Conservation (phyloP, 2,329 filamentous ascomycete genomes). For the Pseudopithomyces chartarum region DNA sequence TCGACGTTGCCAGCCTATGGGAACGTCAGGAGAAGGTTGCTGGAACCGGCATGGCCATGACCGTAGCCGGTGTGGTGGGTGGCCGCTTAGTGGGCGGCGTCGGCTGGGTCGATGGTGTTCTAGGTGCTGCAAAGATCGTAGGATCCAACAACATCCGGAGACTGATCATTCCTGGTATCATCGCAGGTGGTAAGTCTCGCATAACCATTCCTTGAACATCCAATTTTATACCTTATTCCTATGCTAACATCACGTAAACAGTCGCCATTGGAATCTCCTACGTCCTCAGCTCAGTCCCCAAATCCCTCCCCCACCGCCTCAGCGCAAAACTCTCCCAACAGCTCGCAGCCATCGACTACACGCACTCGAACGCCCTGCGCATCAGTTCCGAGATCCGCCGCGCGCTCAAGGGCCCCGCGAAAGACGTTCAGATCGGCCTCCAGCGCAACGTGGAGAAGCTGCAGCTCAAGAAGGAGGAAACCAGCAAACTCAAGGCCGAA, state of each 20-base stretch:
- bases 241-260: conserved; percentile 43
- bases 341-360: conserved; percentile 84
- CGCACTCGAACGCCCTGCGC: conserved; percentile 83
- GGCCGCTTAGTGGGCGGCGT: conserved; percentile 80
- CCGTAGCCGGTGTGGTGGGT: conserved; percentile 83
- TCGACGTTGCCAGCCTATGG: conserved; percentile 81
- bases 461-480: conserved; percentile 77
- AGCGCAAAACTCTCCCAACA: conserved; percentile 82
- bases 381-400: conserved; percentile 87
- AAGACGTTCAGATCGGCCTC: conserved; percentile 81
- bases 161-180: conserved; percentile 78
- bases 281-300: conserved; percentile 83
- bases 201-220: background rate
- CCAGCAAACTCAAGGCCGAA: conserved; percentile 78
- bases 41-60: conserved; percentile 92
- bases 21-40: conserved; percentile 94
- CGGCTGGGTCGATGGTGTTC: conserved; percentile 85
- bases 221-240: background rate
- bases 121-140: conserved; percentile 80
- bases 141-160: conserved; percentile 80
- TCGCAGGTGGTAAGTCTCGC: conserved; percentile 72
- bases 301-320: conserved; percentile 84
- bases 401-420: conserved; percentile 84
- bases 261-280: conserved; percentile 78
- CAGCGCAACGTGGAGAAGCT: conserved; percentile 87